phyloP scores from a whole-genome alignment of 1,284 basidiomycete species.

The Boletus sp. region DNA sequence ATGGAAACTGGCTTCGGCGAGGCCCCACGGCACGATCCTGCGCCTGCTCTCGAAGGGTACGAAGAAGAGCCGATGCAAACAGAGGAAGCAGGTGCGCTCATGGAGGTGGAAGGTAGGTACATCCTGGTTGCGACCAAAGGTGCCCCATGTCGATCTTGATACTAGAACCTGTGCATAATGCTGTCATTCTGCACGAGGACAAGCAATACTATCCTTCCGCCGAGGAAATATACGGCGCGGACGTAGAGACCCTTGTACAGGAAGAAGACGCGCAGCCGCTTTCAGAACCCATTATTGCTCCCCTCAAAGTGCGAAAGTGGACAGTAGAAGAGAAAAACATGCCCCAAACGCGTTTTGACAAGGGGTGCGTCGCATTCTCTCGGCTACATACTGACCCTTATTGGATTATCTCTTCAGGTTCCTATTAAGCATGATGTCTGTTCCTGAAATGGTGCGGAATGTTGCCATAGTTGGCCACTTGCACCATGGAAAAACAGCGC shows the following conservation, averaged over 20 bases:
- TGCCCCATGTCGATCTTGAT: conserved; percentile 10
- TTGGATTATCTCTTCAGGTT: conserved; percentile 58
- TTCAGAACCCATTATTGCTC: conserved; percentile 94
- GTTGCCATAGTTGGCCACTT: conserved; percentile 94
- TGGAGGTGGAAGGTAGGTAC: conserved; percentile 80
- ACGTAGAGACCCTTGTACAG: conserved; percentile 96
- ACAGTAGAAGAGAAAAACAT: conserved; percentile 91
- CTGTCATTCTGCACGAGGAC: conserved; percentile 94
- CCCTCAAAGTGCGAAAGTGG: conserved; percentile 93
- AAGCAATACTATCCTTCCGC: conserved; percentile 98
- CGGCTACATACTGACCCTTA: conserved; percentile 11
- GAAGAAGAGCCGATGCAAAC: conserved; percentile 65
- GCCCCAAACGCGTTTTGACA: conserved; percentile 92
- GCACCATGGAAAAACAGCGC: conserved; percentile 97
- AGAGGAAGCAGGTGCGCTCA: conserved; percentile 65
- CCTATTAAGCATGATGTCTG: conserved; percentile 88
- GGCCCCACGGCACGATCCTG: conserved; percentile 40
- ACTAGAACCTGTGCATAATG: conserved; percentile 76
- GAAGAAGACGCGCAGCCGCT: conserved; percentile 98
- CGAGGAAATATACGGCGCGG: conserved; percentile 89
- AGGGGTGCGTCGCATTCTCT: conserved; percentile 65
- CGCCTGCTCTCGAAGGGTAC: conserved; percentile 74
- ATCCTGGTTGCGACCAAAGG: not conserved
- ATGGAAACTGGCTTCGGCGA: conserved; percentile 53
- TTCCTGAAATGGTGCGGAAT: conserved; percentile 96